Percentiles rank a stretch among this genome's conserved stretches.
Evolutionary conservation across 495 filamentous ascomycete species (phyloP).

Genomic region (Cercophora sp.): DNA sequence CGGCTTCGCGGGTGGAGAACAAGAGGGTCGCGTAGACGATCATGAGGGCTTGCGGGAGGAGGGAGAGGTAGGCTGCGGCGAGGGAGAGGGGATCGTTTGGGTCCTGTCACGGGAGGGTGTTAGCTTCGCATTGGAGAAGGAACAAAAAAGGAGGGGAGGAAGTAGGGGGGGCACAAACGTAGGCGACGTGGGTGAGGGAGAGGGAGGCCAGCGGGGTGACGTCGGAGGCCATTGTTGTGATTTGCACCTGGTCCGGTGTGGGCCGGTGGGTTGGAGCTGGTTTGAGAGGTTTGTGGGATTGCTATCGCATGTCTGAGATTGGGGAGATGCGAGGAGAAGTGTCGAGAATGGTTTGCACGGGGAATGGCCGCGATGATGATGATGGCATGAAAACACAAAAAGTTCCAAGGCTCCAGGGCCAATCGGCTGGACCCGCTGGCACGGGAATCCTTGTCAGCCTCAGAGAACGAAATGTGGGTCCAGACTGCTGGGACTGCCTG

Average conservation of each 20-base stretch:
- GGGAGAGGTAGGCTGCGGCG: conserved; percentile 85
- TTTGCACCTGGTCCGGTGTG: not conserved
- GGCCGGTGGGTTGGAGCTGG: not conserved
- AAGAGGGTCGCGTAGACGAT: conserved; percentile 84
- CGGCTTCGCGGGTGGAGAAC: conserved; percentile 85
- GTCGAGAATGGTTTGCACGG: not conserved
- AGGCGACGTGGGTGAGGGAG: conserved; percentile 93
- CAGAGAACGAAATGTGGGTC: not conserved
- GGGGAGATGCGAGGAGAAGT: not conserved
- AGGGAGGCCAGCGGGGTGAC: conserved; percentile 73
- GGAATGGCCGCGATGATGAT: not conserved
- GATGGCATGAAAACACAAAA: no score
- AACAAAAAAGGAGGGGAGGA: not conserved
- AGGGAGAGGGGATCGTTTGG: conserved; percentile 80
- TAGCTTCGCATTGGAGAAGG: conserved; percentile 16
- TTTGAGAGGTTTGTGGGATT: not conserved
- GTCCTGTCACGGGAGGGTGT: conserved; percentile 54
- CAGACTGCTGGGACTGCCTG: not conserved
- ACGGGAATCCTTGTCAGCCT: not conserved
- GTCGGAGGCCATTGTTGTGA: conserved; percentile 52
- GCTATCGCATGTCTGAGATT: not conserved
- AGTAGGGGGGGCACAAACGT: conserved; percentile 52
- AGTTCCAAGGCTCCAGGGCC: no score
- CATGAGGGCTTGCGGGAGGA: conserved; percentile 86
- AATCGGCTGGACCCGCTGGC: conserved; percentile 22